Base-by-base conservation (phyloP, 192 early-diverging fungal species). In the Coemansia sp. region DNA sequence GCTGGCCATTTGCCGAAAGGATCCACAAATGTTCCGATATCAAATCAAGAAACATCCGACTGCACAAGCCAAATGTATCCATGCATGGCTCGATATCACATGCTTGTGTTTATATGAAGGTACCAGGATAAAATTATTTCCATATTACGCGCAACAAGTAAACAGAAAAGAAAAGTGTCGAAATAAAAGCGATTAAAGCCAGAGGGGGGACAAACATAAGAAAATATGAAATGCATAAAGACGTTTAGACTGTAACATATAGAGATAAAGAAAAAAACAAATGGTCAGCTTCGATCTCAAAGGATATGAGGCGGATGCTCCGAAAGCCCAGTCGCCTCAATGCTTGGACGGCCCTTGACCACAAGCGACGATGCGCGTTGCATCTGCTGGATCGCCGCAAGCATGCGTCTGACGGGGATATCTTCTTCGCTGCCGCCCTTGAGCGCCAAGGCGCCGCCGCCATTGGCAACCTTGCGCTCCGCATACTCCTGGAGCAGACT, bases 321-420 rank as follows among this genome's bases (percentile, higher is more conserved):
- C n/a, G 28, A 25, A 33, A 21, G 31, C n/a, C 29, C 64, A 0
- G 52, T 48, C 16, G 61, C 64, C 40, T 63, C 59, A 21, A 71
- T 58, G 69, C 69, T 71, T 13, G 63, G 58, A 15, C 55, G 55
- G 55, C 20, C 8, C 31, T 57, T 57, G 31, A 52, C 23, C 10
- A 49, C 69, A 59, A 72, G 63, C 37, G 73, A 70, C 45, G 67
- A 76, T 25, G 74, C n/a, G 64, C 71, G 73, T 64, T 76, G 73
- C 15, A 76, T 63, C 70, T 75, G 79, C 74, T 76, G 74, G 45
- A 81, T 81, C 25, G 73, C 79, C 8, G 70, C 62, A 10, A 81
- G 67, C 74, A 76, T 81, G 43, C 58, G 66, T 16, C 70, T 56
- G 13, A 76, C 79, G 5, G 74, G 75, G n/a, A 75, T 66, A 10